Base-by-base conservation (phyloP, 805 yeast species). In the Saccharomycopsis microspora region DNA sequence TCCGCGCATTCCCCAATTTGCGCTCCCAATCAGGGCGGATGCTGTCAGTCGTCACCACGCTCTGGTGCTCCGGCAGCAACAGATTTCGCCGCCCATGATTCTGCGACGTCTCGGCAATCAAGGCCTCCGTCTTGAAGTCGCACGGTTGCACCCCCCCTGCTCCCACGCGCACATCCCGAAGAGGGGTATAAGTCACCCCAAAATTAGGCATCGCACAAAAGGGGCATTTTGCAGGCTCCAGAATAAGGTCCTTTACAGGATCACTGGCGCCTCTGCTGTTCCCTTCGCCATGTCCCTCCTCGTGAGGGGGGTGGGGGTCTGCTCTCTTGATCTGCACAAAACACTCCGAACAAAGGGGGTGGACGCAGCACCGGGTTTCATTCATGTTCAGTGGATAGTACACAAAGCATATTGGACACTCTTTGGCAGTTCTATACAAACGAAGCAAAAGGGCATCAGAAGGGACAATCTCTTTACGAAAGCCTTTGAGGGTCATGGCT, bases 251-350 rank as follows among this genome's bases (percentile, higher is more conserved):
- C 46, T 81, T 80, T 6, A 85, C 82, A 67, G 46, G 37, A 44
- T 43, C 35, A 56, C 52, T 41, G 8, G 8, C 36, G n/a, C 36
- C 36, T 9, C 10, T 9, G 36, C 2, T 34, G 36, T 8, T n/a
- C 8, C n/a, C n/a, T 8, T 34, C n/a, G 36, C 36, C n/a, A n/a
- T 34, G 8, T 9, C n/a, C 11, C 11, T 73, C 78, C 54, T 82
- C 90, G 59, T 87, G 94, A 1, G 96, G 96, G 34, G 88, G 86
- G 64, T 90, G 97, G 0, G 98, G 97, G 7, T 86, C 95, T 34
- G 80, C 67, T 45, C 98, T 74, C 62, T 85, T 87, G 61, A 90
- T 88, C 63, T 90, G 97, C 7, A 90, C 97, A 73, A 90, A 93
- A 61, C 98, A 90, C 64, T 90, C 97, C 1, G 96, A 75, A 65